phyloP scores from a whole-genome alignment of 139 green algal genomes.

The Chloropicon primus region DNA sequence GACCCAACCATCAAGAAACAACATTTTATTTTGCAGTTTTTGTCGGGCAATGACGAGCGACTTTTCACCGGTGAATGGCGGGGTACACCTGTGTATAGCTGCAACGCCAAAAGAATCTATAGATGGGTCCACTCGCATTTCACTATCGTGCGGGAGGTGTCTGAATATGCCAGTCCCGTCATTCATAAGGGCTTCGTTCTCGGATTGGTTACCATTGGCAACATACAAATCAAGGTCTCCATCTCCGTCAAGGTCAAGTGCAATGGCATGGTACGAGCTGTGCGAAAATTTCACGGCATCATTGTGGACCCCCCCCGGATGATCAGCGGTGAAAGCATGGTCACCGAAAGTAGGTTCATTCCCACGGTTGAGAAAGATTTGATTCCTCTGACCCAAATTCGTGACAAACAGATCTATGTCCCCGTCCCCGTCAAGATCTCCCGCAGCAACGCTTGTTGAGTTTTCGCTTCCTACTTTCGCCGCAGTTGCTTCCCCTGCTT shows the following conservation, averaged over 20 bases:
- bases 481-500: not conserved
- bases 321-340: too few relatives aligned
- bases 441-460: not conserved
- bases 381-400: not conserved
- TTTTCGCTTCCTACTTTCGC: not conserved
- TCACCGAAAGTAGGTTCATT: not conserved
- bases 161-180: not conserved
- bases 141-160: too few relatives aligned
- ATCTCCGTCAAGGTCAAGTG: not conserved
- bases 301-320: not conserved
- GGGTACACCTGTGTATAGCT: not conserved
- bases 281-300: not conserved
- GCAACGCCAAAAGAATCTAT: not conserved
- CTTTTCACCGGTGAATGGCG: not conserved
- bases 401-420: not conserved
- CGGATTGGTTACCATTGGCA: not conserved
- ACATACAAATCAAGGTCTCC: not conserved
- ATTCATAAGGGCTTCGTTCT: not conserved
- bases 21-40: too few relatives aligned
- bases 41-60: not conserved
- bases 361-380: not conserved
- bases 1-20: too few relatives aligned
- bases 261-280: not conserved
- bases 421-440: not conserved
- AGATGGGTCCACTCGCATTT: too few relatives aligned